A percentile compares a stretch with the other conserved stretches of the same genome.
Conservation (phyloP, 225 moss, liverwort and hornwort species). For the Thuidium tamariscinum region DNA sequence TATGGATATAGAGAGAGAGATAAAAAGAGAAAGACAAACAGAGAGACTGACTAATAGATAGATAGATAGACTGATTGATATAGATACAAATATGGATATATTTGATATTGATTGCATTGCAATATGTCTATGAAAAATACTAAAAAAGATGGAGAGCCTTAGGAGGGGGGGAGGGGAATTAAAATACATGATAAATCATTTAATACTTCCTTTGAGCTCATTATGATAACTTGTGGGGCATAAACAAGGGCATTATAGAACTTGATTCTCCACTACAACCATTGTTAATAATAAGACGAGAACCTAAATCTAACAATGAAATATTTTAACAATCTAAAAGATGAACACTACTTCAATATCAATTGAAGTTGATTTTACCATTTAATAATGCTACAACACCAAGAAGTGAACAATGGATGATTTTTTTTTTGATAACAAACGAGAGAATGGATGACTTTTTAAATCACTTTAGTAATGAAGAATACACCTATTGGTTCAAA, state of each 20-base stretch:
- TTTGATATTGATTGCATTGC: no score
- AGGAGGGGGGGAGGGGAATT: no score
- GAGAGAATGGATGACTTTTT: background rate
- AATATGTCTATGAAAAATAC: no score
- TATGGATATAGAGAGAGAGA: no score
- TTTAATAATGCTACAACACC: accelerated
- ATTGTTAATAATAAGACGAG: background rate
- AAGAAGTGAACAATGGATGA: background rate
- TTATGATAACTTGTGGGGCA: background rate
- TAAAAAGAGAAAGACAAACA: no score
- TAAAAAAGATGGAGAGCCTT: no score
- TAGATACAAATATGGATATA: no score
- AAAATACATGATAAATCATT: no score
- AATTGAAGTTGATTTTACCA: background rate
- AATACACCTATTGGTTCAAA: background rate
- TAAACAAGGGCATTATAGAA: accelerated
- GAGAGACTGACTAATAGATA: no score
- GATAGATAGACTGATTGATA: no score
- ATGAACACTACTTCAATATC: background rate
- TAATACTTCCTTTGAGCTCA: no score
- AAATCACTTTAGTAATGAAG: background rate
- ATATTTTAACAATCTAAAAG: background rate
- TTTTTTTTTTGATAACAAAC: no score
- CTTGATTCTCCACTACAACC: background rate
- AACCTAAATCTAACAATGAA: background rate